Conservation (phyloP, 345 rosid genomes). For the Gossypium herbaceum region DNA sequence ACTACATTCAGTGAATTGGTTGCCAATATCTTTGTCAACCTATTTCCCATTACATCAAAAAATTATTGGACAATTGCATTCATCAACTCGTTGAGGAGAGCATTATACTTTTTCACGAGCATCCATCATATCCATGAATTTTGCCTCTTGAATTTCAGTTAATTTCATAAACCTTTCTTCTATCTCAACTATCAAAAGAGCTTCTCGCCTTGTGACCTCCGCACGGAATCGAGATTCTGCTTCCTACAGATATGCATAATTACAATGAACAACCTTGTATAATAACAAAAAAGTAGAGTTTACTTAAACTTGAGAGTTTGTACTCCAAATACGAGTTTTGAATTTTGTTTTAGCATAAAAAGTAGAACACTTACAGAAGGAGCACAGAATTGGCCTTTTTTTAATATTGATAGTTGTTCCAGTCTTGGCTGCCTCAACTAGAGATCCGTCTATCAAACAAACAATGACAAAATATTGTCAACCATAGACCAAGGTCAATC, state of each 20-base stretch:
- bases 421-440: constrained; percentile 88
- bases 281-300: not conserved
- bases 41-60: no score
- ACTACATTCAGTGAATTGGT: no score
- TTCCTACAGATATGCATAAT: constrained; percentile 42
- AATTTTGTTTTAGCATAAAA: constrained; percentile 7
- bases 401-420: constrained; percentile 87
- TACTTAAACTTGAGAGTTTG: not conserved
- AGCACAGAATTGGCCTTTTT: constrained; percentile 93
- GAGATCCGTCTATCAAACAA: constrained; percentile 72
- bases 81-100: no score
- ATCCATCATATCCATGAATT: no score
- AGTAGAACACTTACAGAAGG: constrained; percentile 58
- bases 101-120: no score
- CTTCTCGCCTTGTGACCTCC: no score
- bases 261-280: constrained; percentile 1
- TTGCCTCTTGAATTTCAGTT: no score
- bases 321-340: constrained; percentile 10
- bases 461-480: not conserved
- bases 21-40: no score
- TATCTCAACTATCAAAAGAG: no score
- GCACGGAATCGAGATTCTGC: no score
- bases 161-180: no score
- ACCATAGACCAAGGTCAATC: not conserved
- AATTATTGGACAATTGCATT: no score